phyloP scores from a whole-genome alignment of 257 asterid species.

The Solanum sitiens region DNA sequence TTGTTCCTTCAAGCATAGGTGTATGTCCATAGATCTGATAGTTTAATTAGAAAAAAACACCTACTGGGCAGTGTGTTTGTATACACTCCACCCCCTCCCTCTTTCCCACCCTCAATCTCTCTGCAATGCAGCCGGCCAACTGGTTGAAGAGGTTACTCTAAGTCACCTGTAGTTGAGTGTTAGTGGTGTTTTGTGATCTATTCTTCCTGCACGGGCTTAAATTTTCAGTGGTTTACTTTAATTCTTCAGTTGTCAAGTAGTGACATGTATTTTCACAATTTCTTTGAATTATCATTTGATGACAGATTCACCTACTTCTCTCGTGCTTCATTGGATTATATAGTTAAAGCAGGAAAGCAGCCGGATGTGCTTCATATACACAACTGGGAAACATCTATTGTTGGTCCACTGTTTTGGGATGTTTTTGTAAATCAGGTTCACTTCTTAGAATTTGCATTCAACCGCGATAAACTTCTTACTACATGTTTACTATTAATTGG shows the following conservation, averaged over 20 bases:
- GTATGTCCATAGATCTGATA: neutral
- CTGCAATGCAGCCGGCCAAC: neutral
- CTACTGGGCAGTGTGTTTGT: neutral
- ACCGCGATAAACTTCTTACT: neutral
- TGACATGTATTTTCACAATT: neutral
- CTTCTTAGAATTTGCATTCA: neutral
- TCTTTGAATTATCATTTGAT: conserved; percentile 11
- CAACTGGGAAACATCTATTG: conserved; percentile 82
- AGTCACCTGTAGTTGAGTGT: neutral
- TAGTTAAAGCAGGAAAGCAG: conserved; percentile 63
- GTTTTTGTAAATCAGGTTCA: conserved; percentile 66
- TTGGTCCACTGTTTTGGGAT: conserved; percentile 89
- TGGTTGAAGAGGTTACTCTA: neutral
- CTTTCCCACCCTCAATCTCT: neutral
- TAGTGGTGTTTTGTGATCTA: neutral
- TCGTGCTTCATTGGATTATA: conserved; percentile 81
- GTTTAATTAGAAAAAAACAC: neutral
- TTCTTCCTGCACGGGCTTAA: neutral
- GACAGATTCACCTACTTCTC: conserved; percentile 80
- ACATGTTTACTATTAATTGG: neutral
- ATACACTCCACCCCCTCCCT: neutral
- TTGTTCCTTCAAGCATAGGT: neutral
- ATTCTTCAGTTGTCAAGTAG: neutral
- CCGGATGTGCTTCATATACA: conserved; percentile 84
- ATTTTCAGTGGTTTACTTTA: neutral